Conservation (phyloP, 208 protist species). For the Novymonas esmeraldas region DNA sequence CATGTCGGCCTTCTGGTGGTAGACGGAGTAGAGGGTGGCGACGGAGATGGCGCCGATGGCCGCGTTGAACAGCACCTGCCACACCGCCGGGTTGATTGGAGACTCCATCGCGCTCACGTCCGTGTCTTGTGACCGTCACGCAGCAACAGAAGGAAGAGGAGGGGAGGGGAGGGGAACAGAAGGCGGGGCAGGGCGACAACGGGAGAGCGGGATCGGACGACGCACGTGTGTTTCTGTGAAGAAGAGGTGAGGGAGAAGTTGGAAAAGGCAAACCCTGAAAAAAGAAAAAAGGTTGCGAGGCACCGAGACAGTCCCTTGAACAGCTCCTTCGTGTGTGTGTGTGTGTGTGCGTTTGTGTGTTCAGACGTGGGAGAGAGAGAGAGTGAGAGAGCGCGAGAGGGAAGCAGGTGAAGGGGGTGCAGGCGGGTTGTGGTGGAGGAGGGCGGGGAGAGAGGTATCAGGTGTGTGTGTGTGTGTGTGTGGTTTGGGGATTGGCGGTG, state of each 20-base stretch:
- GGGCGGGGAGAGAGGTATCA: neutral
- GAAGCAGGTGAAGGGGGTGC: neutral
- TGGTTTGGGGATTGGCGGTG: no score
- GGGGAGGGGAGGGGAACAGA: no score
- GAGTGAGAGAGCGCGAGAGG: neutral
- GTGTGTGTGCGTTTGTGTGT: no score
- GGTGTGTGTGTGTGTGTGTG: neutral
- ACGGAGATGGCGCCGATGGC: conserved; percentile 49
- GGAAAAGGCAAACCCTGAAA: no score
- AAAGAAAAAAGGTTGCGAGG: no score
- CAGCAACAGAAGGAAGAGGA: no score
- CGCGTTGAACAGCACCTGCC: conserved; percentile 71
- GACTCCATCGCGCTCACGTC: conserved; percentile 67
- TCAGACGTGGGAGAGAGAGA: neutral
- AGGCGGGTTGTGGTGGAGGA: neutral
- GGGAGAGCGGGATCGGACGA: no score
- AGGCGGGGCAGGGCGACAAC: no score
- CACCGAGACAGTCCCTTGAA: no score
- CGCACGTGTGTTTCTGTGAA: no score
- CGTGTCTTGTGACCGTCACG: neutral
- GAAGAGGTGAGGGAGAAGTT: no score
- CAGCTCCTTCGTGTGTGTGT: no score
- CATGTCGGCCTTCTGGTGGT: conserved; percentile 79
- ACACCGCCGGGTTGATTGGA: conserved; percentile 79
- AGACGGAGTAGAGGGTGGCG: conserved; percentile 71